These are phyloP conservation scores for Priceomyces medius DNA, from an alignment of 805 yeast species.

Conservation along the genomic window DNA sequence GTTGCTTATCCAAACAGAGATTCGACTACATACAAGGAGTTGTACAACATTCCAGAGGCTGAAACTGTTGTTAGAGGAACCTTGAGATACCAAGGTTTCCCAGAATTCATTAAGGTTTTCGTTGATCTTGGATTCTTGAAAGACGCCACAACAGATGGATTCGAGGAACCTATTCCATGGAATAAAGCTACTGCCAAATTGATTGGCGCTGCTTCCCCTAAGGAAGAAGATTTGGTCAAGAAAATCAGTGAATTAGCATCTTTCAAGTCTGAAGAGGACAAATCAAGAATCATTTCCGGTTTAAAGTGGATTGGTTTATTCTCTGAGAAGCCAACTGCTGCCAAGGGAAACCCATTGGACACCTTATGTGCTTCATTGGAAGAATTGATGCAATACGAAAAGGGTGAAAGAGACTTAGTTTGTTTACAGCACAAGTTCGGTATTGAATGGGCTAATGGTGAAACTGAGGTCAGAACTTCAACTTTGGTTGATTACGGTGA, in stretches of 20 bases:
- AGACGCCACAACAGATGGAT: slow-evolving; percentile 65
- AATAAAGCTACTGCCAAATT: slow-evolving; percentile 78
- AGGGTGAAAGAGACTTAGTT: slow-evolving; percentile 93
- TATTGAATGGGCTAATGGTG: slow-evolving; percentile 93
- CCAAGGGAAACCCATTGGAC: slow-evolving; percentile 93
- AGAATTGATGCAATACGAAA: slow-evolving; percentile 92
- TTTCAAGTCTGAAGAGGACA: slow-evolving; percentile 78
- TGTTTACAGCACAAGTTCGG: slow-evolving; percentile 97
- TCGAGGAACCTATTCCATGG: slow-evolving; percentile 69
- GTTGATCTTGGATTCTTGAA: slow-evolving; percentile 91
- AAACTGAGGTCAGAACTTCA: slow-evolving; percentile 87
- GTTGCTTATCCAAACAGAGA: slow-evolving; percentile 98
- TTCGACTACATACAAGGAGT: slow-evolving; percentile 88
- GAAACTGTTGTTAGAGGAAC: slow-evolving; percentile 97
- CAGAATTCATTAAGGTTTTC: slow-evolving; percentile 91
- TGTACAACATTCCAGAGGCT: slow-evolving; percentile 95
- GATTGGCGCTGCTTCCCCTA: slow-evolving; percentile 68
- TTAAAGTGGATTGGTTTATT: slow-evolving; percentile 93
- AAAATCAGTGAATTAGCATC: slow-evolving; percentile 75
- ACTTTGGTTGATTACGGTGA: slow-evolving; percentile 94
- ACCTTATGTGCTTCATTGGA: slow-evolving; percentile 96
- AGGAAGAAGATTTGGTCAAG: slow-evolving; percentile 71
- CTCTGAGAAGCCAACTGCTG: slow-evolving; percentile 70
- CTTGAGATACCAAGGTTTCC: slow-evolving; percentile 97
- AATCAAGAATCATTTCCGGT: slow-evolving; percentile 84